Evolutionary conservation across 2,329 filamentous ascomycete genomes (phyloP).

Genomic region (Colletotrichum chrysophilum): DNA sequence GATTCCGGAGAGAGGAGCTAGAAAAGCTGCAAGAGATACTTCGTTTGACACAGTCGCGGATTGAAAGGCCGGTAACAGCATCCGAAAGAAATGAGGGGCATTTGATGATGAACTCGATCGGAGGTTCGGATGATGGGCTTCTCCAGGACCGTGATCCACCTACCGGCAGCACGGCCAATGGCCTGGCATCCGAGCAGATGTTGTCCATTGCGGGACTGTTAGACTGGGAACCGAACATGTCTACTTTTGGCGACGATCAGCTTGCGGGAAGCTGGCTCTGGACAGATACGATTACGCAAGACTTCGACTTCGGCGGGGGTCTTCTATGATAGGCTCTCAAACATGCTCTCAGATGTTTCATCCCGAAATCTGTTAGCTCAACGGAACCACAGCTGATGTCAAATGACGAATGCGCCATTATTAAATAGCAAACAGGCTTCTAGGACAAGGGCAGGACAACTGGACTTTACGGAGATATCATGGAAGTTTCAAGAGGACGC

Average conservation of each 20-base stretch:
- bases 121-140: not conserved
- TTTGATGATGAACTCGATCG: not conserved
- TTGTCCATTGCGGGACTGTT: not conserved
- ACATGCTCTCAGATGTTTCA: not conserved
- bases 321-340: not conserved
- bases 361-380: not conserved
- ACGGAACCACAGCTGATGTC: not conserved
- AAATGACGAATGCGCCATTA: not conserved
- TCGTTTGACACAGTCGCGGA: not conserved
- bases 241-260: not conserved
- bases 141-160: not conserved
- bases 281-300: not conserved
- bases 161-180: not conserved
- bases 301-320: not conserved
- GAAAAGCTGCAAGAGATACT: conserved; percentile 8
- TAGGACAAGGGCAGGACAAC: fast-evolving
- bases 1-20: not conserved
- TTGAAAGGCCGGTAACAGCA: not conserved
- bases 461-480: not conserved
- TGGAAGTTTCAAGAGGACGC: not conserved
- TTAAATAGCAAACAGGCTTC: not conserved
- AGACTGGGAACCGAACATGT: not conserved
- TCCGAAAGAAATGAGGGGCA: not conserved
- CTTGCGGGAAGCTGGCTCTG: not conserved
- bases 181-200: not conserved